A percentile compares a stretch with the other conserved stretches of the same genome.
These are phyloP conservation scores for Citrus trifoliata DNA, from an alignment of 345 rosid genomes.

Conservation along the genomic window DNA sequence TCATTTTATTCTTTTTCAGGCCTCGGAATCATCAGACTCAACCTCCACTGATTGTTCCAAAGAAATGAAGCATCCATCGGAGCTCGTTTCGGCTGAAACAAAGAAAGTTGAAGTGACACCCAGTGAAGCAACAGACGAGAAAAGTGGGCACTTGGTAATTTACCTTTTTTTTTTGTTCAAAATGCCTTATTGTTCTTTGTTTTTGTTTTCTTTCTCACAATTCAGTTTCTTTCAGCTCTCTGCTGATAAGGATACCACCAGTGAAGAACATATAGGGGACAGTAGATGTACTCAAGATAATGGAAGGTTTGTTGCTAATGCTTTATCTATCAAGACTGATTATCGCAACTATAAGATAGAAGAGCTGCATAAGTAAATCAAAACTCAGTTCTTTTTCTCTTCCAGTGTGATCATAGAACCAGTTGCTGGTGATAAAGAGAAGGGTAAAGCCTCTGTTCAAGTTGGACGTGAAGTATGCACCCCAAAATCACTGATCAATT, in stretches of 20 bases:
- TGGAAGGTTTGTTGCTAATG: conserved; percentile 41
- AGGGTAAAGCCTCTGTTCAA: conserved; percentile 19
- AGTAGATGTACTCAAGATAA: conserved; percentile 19
- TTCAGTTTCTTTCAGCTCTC: conserved; percentile 25
- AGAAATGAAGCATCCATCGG: conserved; percentile 21
- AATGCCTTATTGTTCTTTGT: neutral
- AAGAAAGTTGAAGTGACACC: conserved; percentile 21
- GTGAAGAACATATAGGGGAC: conserved; percentile 12
- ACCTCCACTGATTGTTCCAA: conserved; percentile 9
- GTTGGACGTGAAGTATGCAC: conserved; percentile 43
- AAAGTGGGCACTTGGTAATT: conserved; percentile 23
- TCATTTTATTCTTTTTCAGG: conserved; percentile 30
- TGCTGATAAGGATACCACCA: conserved; percentile 11
- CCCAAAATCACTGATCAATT: conserved; percentile 34
- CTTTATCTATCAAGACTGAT: neutral
- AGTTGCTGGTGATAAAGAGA: conserved; percentile 34
- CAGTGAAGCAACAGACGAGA: conserved; percentile 17
- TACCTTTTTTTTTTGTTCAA: neutral
- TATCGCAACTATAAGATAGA: neutral
- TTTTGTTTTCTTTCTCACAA: conserved; percentile 14
- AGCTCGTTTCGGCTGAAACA: conserved; percentile 12
- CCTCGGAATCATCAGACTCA: conserved; percentile 35
- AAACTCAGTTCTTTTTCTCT: conserved; percentile 9
- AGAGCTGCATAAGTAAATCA: neutral
- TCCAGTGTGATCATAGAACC: conserved; percentile 18